Conservation (phyloP, 2,329 filamentous ascomycete species). For the Cladophialophora immunda region DNA sequence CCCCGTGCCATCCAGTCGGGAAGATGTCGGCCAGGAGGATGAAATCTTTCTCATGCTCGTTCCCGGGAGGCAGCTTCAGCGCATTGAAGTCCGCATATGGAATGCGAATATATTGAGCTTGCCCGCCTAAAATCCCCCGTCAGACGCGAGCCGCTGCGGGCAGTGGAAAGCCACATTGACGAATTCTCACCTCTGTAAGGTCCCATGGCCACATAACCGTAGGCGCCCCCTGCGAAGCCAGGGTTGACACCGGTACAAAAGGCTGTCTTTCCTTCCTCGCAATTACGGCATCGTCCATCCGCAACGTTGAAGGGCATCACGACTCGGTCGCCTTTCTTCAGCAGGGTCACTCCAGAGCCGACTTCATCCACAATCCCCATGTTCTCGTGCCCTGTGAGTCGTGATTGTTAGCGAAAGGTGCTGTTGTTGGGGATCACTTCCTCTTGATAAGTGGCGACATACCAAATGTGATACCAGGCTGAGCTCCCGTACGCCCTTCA, state of each 20-base stretch:
- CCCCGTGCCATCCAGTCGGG: conserved; percentile 50
- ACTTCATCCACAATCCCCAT: conserved; percentile 67
- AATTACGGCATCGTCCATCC: conserved; percentile 69
- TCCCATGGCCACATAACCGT: conserved; percentile 70
- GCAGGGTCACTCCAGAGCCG: conserved; percentile 66
- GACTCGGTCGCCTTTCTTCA: conserved; percentile 70
- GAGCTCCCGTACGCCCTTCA: conserved; percentile 69
- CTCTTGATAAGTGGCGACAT: conserved; percentile 26
- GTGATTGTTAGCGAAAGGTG: conserved; percentile 5
- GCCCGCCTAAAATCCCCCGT: conserved; percentile 59
- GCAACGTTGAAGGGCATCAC: conserved; percentile 73
- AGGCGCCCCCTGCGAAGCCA: conserved; percentile 67
- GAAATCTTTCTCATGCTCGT: conserved; percentile 69
- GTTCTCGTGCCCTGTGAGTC: conserved; percentile 62
- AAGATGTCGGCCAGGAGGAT: conserved; percentile 58
- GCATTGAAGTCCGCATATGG: conserved; percentile 74
- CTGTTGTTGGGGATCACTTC: background rate
- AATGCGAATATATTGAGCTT: conserved; percentile 71
- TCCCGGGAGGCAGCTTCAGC: conserved; percentile 67
- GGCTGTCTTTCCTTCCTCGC: conserved; percentile 70
- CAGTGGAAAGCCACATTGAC: background rate
- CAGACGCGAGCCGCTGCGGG: conserved; percentile 31
- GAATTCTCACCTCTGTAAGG: conserved; percentile 49
- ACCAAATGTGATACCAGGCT: conserved; percentile 69
- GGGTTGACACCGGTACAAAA: conserved; percentile 72